A percentile compares a stretch with the other conserved stretches of the same genome.
Evolutionary conservation across 176 grass and related monocot species (phyloP).

Genomic region (Paspalum notatum): DNA sequence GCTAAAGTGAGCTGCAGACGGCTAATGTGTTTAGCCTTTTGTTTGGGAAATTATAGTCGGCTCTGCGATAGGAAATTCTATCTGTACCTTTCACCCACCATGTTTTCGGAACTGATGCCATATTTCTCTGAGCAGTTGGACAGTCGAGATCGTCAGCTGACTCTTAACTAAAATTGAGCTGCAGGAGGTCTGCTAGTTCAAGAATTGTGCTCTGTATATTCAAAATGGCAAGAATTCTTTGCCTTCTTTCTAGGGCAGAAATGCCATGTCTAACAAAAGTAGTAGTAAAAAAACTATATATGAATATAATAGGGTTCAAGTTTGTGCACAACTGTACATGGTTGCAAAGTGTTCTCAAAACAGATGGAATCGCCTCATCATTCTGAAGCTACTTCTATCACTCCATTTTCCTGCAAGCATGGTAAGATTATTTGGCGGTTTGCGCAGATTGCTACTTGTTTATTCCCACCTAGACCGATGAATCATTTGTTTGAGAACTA

Average conservation of each 20-base stretch:
- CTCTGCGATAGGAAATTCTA: background rate
- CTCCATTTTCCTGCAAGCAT: no score
- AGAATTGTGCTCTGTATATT: no score
- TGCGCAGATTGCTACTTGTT: no score
- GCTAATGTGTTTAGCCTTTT: background rate
- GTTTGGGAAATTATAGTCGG: background rate
- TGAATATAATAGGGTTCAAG: no score
- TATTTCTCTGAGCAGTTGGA: background rate
- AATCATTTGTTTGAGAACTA: no score
- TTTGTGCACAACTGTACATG: background rate
- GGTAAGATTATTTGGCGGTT: no score
- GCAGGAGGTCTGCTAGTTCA: no score
- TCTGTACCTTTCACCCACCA: background rate
- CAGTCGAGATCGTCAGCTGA: background rate
- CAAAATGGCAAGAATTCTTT: no score
- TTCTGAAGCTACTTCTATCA: constrained; percentile 12
- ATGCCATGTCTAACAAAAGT: background rate
- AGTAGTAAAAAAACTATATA: background rate
- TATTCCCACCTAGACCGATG: no score
- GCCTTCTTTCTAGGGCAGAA: background rate
- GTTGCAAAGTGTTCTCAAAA: background rate
- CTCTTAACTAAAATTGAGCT: no score
- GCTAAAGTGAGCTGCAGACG: background rate
- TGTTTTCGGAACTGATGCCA: background rate
- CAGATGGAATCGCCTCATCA: background rate